These are phyloP conservation scores for Neurospora sp. DNA, from an alignment of 495 filamentous ascomycete species.

Conservation along the genomic window DNA sequence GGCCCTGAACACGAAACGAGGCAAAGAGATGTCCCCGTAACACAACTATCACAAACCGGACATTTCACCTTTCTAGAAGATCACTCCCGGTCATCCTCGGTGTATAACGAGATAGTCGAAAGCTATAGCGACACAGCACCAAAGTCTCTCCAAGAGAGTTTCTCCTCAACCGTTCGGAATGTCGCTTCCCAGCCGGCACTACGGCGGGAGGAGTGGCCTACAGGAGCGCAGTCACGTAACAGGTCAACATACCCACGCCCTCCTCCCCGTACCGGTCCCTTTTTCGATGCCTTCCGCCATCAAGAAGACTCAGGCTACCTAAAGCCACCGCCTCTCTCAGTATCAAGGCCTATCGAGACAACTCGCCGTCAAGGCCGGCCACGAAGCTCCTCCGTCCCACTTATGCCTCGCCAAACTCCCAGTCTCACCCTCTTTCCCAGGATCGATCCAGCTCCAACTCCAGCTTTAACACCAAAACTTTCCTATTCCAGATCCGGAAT, in stretches of 20 bases:
- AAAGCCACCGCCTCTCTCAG: not conserved
- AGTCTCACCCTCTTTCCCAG: not conserved
- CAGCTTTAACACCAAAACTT: not conserved
- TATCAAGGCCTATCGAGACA: not conserved
- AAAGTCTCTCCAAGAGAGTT: not conserved
- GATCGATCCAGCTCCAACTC: not conserved
- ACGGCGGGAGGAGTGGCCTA: not conserved
- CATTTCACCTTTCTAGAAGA: not conserved
- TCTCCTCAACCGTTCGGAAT: not conserved
- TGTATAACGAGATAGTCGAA: not conserved
- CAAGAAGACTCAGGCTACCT: not conserved
- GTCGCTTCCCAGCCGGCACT: not conserved
- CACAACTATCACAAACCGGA: not conserved
- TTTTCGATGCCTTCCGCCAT: not conserved
- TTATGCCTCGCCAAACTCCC: not conserved
- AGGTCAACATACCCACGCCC: not conserved
- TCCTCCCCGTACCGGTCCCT: not conserved
- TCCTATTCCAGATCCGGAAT: not conserved
- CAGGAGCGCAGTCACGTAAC: not conserved
- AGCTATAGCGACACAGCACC: not conserved
- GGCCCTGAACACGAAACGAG: not conserved
- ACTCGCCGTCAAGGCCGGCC: not conserved
- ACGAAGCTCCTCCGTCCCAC: not conserved
- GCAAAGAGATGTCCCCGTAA: not conserved
- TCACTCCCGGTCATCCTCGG: not conserved